A percentile compares a stretch with the other conserved stretches of the same genome.
Evolutionary conservation across 2,329 filamentous ascomycete genomes (phyloP).

Genomic region (Spiromastix sp.): DNA sequence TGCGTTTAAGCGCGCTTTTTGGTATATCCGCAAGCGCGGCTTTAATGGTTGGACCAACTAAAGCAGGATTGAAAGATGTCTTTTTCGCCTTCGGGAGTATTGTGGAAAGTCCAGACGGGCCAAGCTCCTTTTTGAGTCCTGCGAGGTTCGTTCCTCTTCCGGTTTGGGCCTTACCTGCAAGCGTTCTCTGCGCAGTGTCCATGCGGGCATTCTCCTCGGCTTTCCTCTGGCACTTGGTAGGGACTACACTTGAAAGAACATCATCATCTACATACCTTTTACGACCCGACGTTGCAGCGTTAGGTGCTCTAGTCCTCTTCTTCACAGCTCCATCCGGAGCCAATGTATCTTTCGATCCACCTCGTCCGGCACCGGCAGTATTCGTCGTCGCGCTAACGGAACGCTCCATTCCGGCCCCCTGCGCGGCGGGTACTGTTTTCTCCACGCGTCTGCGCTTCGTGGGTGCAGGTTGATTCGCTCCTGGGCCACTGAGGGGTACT

Average conservation of each 20-base stretch:
- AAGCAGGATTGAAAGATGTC: too few species aligned
- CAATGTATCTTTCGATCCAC: conserved; percentile 54
- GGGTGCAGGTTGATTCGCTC: conserved; percentile 28
- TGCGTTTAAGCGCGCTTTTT: too few species aligned
- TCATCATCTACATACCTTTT: conserved; percentile 55
- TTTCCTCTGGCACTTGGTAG: too few species aligned
- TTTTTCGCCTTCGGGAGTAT: too few species aligned
- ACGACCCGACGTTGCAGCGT: conserved; percentile 53
- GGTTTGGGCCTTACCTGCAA: too few species aligned
- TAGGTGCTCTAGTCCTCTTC: conserved; percentile 65
- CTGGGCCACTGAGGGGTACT: conserved; percentile 3
- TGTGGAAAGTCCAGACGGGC: too few species aligned
- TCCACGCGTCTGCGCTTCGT: conserved; percentile 75
- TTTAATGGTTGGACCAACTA: too few species aligned
- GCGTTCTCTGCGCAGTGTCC: too few species aligned
- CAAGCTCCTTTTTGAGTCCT: too few species aligned
- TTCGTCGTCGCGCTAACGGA: conserved; percentile 27
- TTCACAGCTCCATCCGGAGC: conserved; percentile 52
- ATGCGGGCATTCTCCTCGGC: neutral
- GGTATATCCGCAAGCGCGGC: too few species aligned
- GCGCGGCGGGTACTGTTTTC: conserved; percentile 39
- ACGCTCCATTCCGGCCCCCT: conserved; percentile 27
- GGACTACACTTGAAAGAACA: neutral
- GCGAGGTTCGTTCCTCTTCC: too few species aligned
- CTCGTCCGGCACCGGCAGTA: conserved; percentile 21